Percentiles rank a stretch among this genome's conserved stretches.
Evolutionary conservation across 257 asterid genomes (phyloP).

Genomic region (Osmanthus fragrans): DNA sequence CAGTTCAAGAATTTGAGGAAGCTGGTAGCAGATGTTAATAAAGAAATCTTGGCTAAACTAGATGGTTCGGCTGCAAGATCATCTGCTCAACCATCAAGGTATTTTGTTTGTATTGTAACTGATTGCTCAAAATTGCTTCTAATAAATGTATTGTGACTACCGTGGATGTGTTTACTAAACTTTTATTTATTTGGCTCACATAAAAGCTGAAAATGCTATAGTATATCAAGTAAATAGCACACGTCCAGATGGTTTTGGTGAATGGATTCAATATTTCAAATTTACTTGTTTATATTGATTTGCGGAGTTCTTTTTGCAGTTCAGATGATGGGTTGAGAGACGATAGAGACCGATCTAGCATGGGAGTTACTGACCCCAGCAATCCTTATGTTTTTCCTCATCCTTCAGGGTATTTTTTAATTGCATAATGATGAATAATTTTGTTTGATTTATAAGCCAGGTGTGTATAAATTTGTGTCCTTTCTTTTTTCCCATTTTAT

Average conservation of each 20-base stretch:
- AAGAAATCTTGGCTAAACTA: conserved; percentile 42
- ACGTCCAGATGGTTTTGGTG: neutral
- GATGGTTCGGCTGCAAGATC: conserved; percentile 32
- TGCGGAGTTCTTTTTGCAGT: conserved; percentile 25
- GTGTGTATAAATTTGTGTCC: neutral
- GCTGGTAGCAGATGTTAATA: conserved; percentile 48
- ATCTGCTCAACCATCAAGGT: conserved; percentile 44
- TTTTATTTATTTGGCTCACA: neutral
- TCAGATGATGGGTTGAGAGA: conserved; percentile 31
- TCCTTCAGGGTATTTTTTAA: conserved; percentile 37
- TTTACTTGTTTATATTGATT: conserved; percentile 12
- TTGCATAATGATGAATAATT: neutral
- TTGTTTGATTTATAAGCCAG: neutral
- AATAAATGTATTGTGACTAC: neutral
- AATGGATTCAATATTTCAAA: neutral
- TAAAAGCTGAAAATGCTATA: neutral
- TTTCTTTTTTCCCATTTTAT: neutral
- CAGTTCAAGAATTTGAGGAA: conserved; percentile 73
- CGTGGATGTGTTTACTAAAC: neutral
- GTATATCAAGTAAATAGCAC: neutral
- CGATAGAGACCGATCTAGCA: conserved; percentile 27
- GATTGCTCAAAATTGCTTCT: conserved; percentile 1
- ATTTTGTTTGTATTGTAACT: neutral
- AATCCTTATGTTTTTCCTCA: conserved; percentile 26
- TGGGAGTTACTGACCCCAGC: conserved; percentile 21